These are phyloP conservation scores for Pleurotus eryngii DNA, from an alignment of 768 basidiomycete genomes.

Conservation along the genomic window DNA sequence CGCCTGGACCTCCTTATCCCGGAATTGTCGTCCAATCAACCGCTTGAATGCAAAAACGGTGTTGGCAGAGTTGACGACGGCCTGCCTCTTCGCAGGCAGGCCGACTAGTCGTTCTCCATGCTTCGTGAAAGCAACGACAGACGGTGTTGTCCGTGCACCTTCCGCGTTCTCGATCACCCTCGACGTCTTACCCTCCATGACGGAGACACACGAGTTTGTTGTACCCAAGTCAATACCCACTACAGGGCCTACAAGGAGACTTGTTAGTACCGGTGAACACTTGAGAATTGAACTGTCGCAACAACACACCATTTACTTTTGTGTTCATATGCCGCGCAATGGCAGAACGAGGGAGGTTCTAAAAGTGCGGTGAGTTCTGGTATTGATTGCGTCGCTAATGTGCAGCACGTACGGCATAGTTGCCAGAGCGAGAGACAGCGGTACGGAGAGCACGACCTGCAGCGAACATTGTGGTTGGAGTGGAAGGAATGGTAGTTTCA, in stretches of 20 bases:
- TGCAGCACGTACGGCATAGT: slow-evolving; percentile 51
- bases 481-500: slow-evolving; percentile 31
- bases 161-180: slow-evolving; percentile 97
- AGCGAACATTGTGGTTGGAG: slow-evolving; percentile 66
- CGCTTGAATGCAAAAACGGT: slow-evolving; percentile 95
- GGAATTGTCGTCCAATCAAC: slow-evolving; percentile 89
- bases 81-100: slow-evolving; percentile 95
- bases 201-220: slow-evolving; percentile 86
- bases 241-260: slow-evolving; percentile 60
- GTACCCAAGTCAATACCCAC: slow-evolving; percentile 97
- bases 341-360: slow-evolving; percentile 68
- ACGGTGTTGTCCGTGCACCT: slow-evolving; percentile 97
- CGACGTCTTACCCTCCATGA: slow-evolving; percentile 95
- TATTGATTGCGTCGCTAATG: not conserved
- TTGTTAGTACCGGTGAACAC: not conserved
- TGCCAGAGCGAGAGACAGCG: slow-evolving; percentile 56
- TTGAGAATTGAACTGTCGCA: slow-evolving; percentile 8
- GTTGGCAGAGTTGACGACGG: slow-evolving; percentile 92
- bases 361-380: slow-evolving; percentile 12
- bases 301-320: slow-evolving; percentile 77
- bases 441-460: slow-evolving; percentile 62
- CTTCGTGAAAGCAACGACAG: slow-evolving; percentile 98
- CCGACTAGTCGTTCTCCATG: slow-evolving; percentile 96
- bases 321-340: slow-evolving; percentile 94
- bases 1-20: slow-evolving; percentile 89